Conservation (phyloP, 345 rosid genomes). For the Isatis tinctoria region DNA sequence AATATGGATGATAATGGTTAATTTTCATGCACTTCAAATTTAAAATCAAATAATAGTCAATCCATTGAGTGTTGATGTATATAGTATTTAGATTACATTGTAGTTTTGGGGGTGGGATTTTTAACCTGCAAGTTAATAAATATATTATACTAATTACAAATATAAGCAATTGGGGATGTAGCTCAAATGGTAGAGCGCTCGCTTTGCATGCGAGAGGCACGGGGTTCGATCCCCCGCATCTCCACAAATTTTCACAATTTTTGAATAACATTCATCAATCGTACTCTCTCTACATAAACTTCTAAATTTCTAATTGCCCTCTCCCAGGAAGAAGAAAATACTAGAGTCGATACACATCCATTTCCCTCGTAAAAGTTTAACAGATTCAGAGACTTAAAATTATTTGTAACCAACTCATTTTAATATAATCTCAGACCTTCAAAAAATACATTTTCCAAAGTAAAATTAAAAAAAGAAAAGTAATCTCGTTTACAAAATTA, state of each 20-base stretch:
- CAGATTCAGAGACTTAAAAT: neutral
- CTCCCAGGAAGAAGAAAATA: no score
- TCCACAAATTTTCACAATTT: slow-evolving; percentile 35
- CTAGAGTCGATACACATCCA: neutral
- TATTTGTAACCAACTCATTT: neutral
- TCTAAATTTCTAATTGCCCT: neutral
- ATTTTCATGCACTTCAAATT: neutral
- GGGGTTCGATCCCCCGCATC: slow-evolving; percentile 88
- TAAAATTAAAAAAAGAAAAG: neutral
- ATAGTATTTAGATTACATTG: neutral
- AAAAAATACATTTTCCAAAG: slow-evolving; percentile 4
- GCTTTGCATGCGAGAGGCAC: slow-evolving; percentile 97
- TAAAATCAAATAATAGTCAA: neutral
- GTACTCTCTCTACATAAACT: neutral
- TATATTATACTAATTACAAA: no score
- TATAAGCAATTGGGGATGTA: slow-evolving; percentile 23
- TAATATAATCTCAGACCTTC: neutral
- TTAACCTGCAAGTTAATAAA: no score
- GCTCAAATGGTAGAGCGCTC: slow-evolving; percentile 91
- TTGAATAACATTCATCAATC: neutral
- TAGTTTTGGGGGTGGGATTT: neutral
- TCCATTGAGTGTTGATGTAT: neutral
- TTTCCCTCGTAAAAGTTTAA: neutral
- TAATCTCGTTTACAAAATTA: slow-evolving; percentile 17
- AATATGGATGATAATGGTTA: neutral